Base-by-base conservation (phyloP, 148 eudicot genomes). In the Dianthus caryophyllus region DNA sequence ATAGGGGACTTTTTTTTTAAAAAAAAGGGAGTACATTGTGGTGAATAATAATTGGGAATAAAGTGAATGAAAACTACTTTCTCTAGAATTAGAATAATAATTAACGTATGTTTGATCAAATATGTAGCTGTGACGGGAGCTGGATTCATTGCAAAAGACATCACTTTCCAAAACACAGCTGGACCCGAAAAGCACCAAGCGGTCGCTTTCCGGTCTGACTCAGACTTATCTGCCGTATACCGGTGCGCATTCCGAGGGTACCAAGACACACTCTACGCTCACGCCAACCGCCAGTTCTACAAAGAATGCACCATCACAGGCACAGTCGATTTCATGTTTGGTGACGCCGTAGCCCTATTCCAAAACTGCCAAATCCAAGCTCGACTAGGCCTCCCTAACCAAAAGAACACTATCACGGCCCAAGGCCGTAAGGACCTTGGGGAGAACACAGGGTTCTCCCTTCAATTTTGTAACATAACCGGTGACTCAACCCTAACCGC, bases 211-310 rank as follows among this genome's bases (percentile, higher is more conserved):
- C 79, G 94, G 30, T 89, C 96, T 4, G 91, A 84, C 66, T 92
- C 96, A 0, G 96, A 89, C 72, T 58, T 82, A 24, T 92, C 97
- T 0, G 96, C 86, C 16, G 41, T 87, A 0, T 93, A 69, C 44
- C 86, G 98, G 0, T 93, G 98, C 18, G 91, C 80, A 8, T 69
- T 88, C 17, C 67, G 77, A 26, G 96, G 96, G 0, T 93, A 84
- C 77, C 98, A 93, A 65, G 98, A 93, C 84, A 93, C 98, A 0
- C 82, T 93, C 2, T 93, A 93, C 43, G 84, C 97, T 3, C 97
- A 88, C 54, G 78, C 93, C 0, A 77, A 72, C 60, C 84, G 97
- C 11, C 97, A 91, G 43, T 91, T 91, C 75, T 91, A 79, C 77
- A 57, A 92, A 5, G 96, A 91, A 50, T 91, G 97, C 76, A 78